These are phyloP conservation scores for Globisporangium barbulae DNA, from an alignment of 352 stramenopile species.

Conservation along the genomic window DNA sequence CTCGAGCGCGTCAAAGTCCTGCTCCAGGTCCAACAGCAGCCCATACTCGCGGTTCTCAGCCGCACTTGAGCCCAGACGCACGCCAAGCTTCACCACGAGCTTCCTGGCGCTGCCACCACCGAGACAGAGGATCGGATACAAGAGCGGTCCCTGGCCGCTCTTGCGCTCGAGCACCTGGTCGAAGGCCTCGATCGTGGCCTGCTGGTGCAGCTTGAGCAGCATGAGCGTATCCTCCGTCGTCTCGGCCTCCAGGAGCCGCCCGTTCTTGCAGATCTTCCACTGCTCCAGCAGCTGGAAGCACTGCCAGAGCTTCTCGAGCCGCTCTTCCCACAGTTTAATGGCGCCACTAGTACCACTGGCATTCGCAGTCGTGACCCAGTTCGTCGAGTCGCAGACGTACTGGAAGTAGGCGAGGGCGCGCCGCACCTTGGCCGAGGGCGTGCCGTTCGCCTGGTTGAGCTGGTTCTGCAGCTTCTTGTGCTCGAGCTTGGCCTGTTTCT, in stretches of 20 bases:
- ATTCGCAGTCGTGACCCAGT: conserved; percentile 1
- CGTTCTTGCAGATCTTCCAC: conserved; percentile 70
- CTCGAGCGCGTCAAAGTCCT: conserved; percentile 34
- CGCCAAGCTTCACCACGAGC: conserved; percentile 48
- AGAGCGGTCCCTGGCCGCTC: conserved; percentile 26
- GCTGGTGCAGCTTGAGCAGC: conserved; percentile 54
- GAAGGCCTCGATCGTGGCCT: conserved; percentile 45
- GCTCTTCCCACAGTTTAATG: conserved; percentile 32
- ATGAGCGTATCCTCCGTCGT: conserved; percentile 39
- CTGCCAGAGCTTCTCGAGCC: conserved; percentile 72
- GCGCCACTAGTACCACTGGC: conserved; percentile 19
- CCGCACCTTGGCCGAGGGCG: conserved; percentile 49
- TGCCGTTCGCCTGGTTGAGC: conserved; percentile 24
- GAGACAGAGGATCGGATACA: conserved; percentile 57
- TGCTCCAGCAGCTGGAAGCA: conserved; percentile 70
- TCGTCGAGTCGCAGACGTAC: conserved; percentile 51
- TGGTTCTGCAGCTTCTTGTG: conserved; percentile 38
- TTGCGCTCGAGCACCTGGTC: conserved; percentile 38
- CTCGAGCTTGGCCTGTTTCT: conserved; percentile 41
- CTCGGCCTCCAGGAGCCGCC: conserved; percentile 61
- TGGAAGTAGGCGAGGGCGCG: conserved; percentile 60
- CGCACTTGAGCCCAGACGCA: conserved; percentile 36
- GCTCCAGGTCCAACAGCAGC: conserved; percentile 51
- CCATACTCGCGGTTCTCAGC: conserved; percentile 66
- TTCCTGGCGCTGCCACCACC: conserved; percentile 21